Conservation (phyloP, 495 filamentous ascomycete genomes). For the Aspergillus mulundensis region DNA sequence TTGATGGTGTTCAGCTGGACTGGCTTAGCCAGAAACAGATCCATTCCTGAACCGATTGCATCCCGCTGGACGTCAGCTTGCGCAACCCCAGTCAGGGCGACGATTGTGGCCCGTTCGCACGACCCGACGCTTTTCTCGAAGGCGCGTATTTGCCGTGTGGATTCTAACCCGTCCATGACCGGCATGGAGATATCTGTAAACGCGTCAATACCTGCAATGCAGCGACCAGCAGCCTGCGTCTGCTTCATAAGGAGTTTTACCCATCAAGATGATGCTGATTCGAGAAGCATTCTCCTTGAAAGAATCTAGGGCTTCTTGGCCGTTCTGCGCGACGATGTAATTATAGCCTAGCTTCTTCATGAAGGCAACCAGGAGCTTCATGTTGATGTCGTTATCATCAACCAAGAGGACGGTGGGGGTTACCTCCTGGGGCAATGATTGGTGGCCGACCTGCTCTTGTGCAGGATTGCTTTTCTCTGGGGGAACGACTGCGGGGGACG, state of each 20-base stretch:
- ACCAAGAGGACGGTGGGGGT: conserved; percentile 9
- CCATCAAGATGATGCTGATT: conserved; percentile 15
- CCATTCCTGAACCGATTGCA: conserved; percentile 10
- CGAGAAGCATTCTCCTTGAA: conserved; percentile 5
- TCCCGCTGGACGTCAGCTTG: conserved; percentile 8
- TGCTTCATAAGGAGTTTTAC: neutral
- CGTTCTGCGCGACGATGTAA: conserved; percentile 5
- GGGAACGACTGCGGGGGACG: too few relatives aligned
- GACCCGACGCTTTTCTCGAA: conserved; percentile 7
- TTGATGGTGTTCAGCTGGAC: too few relatives aligned
- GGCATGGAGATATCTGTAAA: conserved; percentile 17
- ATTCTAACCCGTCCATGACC: conserved; percentile 14
- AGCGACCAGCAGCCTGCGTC: neutral
- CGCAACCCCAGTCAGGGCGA: conserved; percentile 9
- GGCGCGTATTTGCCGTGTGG: conserved; percentile 11
- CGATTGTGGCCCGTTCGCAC: conserved; percentile 5
- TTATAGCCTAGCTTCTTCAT: conserved; percentile 9
- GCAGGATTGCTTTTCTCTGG: too few relatives aligned
- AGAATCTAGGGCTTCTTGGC: conserved; percentile 8
- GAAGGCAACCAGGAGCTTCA: conserved; percentile 10
- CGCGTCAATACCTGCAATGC: too few relatives aligned
- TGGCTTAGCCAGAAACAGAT: conserved; percentile 11
- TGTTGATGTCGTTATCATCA: conserved; percentile 17
- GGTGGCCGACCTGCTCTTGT: too few relatives aligned
- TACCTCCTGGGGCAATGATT: too few relatives aligned